Percentiles rank a stretch among this genome's conserved stretches.
Conservation (phyloP, 2,329 filamentous ascomycete genomes). For the Ascochyta clinopodiicola region DNA sequence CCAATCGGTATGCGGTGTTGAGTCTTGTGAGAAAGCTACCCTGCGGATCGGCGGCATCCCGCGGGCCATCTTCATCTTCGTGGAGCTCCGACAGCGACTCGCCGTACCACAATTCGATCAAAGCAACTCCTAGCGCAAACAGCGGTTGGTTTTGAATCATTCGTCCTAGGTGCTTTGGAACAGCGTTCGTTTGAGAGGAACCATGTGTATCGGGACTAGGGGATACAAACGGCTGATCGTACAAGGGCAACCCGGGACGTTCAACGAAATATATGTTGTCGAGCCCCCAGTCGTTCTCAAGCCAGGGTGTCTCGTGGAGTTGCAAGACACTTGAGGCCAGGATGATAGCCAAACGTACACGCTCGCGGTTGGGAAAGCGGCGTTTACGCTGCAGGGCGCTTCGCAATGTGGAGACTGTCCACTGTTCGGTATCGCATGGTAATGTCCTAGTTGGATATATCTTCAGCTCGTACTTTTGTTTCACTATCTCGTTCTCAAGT, state of each 20-base stretch:
- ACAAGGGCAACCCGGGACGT: slow-evolving; percentile 12
- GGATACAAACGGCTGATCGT: slow-evolving; percentile 14
- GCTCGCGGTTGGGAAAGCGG: slow-evolving; percentile 13
- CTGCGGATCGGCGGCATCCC: neutral
- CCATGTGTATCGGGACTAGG: too few species aligned
- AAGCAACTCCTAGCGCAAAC: slow-evolving; percentile 42
- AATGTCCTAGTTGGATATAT: neutral
- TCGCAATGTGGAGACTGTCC: neutral
- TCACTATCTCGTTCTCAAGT: neutral
- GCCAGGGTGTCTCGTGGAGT: slow-evolving; percentile 34
- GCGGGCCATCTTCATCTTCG: slow-evolving; percentile 17
- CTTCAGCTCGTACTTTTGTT: neutral
- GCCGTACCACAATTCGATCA: slow-evolving; percentile 46
- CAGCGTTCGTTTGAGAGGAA: neutral
- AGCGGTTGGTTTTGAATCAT: slow-evolving; percentile 42
- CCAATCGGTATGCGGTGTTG: slow-evolving; percentile 19
- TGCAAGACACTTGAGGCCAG: slow-evolving; percentile 32
- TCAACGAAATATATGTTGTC: slow-evolving; percentile 33
- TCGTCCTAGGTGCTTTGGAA: slow-evolving; percentile 22
- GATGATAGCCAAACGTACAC: slow-evolving; percentile 27
- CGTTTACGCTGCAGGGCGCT: neutral
- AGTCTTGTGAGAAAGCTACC: neutral
- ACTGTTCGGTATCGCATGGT: neutral
- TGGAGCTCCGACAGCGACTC: slow-evolving; percentile 31
- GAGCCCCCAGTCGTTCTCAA: slow-evolving; percentile 30